Evolutionary conservation across 345 rosid genomes (phyloP).

Genomic region (Salix koriyanagi): DNA sequence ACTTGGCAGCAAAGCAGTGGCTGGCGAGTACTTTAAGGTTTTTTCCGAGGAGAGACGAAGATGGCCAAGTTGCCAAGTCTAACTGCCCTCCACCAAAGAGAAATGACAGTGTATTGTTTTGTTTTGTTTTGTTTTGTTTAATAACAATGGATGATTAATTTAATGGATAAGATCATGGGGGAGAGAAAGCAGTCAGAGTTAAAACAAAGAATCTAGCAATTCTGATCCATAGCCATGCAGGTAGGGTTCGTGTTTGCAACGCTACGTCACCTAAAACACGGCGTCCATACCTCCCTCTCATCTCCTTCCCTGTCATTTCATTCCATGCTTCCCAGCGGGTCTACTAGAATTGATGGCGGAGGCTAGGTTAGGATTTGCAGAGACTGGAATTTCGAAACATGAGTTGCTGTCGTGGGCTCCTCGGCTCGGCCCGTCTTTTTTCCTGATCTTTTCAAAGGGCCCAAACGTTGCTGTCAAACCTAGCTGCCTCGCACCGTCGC

Average conservation of each 20-base stretch:
- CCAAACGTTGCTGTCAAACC: too few relatives aligned
- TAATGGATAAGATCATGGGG: not conserved
- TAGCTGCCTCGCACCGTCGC: too few relatives aligned
- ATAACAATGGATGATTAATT: too few relatives aligned
- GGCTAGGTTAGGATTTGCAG: not conserved
- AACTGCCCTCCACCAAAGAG: slow-evolving; percentile 26
- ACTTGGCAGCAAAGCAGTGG: slow-evolving; percentile 33
- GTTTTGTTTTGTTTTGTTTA: too few relatives aligned
- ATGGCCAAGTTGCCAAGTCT: slow-evolving; percentile 7
- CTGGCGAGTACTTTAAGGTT: not conserved
- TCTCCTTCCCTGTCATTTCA: not conserved
- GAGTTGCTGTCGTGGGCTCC: too few relatives aligned
- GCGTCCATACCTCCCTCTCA: slow-evolving; percentile 46
- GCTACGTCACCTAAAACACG: slow-evolving; percentile 59
- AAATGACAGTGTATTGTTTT: too few relatives aligned
- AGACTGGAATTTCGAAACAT: too few relatives aligned
- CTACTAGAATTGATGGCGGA: too few relatives aligned
- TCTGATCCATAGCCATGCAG: slow-evolving; percentile 13
- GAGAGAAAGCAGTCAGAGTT: not conserved
- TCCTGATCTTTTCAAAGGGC: too few relatives aligned
- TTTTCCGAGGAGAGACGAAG: not conserved
- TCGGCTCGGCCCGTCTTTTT: too few relatives aligned
- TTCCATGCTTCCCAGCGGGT: slow-evolving; percentile 11
- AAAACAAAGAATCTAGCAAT: slow-evolving; percentile 14
- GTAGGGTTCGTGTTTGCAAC: slow-evolving; percentile 39